A percentile compares a stretch with the other conserved stretches of the same genome.
phyloP scores from a whole-genome alignment of 371 early-diverging fungal species.

The Cladochytrium tenue region DNA sequence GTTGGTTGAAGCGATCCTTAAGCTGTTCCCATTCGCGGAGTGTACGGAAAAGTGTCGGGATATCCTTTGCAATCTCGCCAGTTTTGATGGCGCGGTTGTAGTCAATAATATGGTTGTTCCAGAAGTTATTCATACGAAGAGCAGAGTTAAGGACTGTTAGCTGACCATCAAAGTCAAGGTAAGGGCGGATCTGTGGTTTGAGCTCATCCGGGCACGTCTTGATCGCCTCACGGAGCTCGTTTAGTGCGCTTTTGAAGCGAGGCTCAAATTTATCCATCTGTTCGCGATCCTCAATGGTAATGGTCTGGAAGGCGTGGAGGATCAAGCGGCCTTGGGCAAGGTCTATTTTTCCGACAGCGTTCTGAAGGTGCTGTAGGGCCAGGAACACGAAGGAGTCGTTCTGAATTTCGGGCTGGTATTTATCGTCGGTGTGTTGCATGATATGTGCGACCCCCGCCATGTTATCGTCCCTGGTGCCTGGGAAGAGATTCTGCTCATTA shows the following conservation, averaged over 20 bases:
- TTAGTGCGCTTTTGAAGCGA: neutral
- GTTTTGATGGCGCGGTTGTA: too few species aligned
- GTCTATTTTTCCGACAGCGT: neutral
- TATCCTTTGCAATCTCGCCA: too few species aligned
- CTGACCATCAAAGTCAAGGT: too few species aligned
- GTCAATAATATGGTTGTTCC: too few species aligned
- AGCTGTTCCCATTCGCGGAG: too few species aligned
- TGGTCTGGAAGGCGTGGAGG: neutral
- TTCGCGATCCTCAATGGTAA: neutral
- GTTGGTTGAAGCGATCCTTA: too few species aligned
- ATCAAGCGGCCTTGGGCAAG: neutral
- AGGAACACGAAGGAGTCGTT: neutral
- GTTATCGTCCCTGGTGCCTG: neutral
- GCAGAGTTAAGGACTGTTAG: too few species aligned
- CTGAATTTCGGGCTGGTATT: neutral
- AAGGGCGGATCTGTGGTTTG: too few species aligned
- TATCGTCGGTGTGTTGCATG: neutral
- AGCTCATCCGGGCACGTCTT: too few species aligned
- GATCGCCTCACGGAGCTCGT: too few species aligned
- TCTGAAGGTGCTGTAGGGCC: neutral
- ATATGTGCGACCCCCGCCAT: neutral
- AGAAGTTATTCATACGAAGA: too few species aligned
- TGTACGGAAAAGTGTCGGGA: too few species aligned
- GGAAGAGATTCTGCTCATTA: neutral
- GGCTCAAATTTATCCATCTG: neutral